Base-by-base conservation (phyloP, 1,284 basidiomycete species). In the Papiliotrema flavescens region DNA sequence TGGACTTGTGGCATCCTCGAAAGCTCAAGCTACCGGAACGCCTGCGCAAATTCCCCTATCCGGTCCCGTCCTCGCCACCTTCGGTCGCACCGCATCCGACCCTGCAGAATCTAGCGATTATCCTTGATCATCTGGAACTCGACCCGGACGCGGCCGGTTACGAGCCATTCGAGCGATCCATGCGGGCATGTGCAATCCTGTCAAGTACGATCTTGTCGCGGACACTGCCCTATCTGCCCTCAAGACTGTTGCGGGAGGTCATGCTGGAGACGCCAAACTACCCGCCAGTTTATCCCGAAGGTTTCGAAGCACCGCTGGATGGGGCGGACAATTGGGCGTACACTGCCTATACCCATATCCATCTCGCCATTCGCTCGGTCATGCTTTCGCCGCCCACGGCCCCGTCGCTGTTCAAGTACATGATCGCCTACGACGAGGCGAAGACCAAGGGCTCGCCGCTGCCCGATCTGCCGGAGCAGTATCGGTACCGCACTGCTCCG, bases 1-100 rank as follows among this genome's bases (percentile, higher is more conserved):
- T 76, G 26, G 72, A 73, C 50, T 65, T 77, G 4, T 77, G 75
- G 75, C 75, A 77, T 59, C 75, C 75, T 0, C 53, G 62, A 23
- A 64, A 72, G 20, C 55, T 70, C 3, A 64, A 67, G 0, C 56
- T 71, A 3, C 61, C 65, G 28, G 69, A 74, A 42, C 71, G 71
- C 24, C 63, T 76, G 54, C 61, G 65, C 20, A 66, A 67, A 19
- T 75, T 76, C 57, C 73, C 76, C 5, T 51, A 71, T 35, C 72
- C 76, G 13, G 42, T 71, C 14, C 67, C 73, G 6, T 70, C 70
- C 14, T 70, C 71, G 2, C 74, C 76, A n/a, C 74, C 74, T 6
- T 63, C 65, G 9, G 56, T 70, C 15, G 71, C 75, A 9, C 76
- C 75, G 2, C 54, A 61, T 32, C 76, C 76, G 0, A 56, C 61